Conservation (phyloP, 2,329 filamentous ascomycete genomes). For the Epichloe bromicola region DNA sequence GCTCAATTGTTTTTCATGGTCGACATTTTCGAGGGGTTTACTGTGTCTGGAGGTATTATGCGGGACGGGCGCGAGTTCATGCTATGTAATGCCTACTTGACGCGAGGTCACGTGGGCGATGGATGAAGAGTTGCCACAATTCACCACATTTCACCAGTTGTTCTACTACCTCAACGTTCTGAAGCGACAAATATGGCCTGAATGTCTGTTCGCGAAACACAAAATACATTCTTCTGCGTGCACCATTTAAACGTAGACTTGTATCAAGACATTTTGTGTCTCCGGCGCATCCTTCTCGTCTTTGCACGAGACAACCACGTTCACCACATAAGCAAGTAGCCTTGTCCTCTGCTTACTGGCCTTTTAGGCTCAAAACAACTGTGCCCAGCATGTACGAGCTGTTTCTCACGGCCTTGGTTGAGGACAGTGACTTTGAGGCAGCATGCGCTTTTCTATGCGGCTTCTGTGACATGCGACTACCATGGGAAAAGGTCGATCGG, state of each 20-base stretch:
- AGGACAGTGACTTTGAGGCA: conserved; percentile 33
- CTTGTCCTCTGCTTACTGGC: neutral
- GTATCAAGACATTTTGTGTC: neutral
- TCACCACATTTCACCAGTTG: neutral
- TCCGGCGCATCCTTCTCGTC: neutral
- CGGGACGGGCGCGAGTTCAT: neutral
- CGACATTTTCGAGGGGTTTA: neutral
- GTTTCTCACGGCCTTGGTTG: conserved; percentile 42
- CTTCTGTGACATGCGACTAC: conserved; percentile 38
- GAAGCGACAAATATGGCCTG: neutral
- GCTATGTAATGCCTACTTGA: neutral
- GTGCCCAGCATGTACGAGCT: conserved; percentile 40
- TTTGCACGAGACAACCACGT: neutral
- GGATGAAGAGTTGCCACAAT: neutral
- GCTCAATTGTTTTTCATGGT: too few species aligned
- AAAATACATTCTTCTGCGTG: neutral
- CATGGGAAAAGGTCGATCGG: conserved; percentile 35
- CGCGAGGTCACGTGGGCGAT: conserved; percentile 4
- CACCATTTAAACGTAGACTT: neutral
- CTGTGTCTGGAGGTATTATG: neutral
- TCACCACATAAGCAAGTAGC: neutral
- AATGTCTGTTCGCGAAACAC: neutral
- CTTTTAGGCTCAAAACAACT: neutral
- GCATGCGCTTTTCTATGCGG: conserved; percentile 42
- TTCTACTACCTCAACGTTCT: too few species aligned